Evolutionary conservation across 2,329 filamentous ascomycete species (phyloP).

Genomic region (Penicillium sp.): DNA sequence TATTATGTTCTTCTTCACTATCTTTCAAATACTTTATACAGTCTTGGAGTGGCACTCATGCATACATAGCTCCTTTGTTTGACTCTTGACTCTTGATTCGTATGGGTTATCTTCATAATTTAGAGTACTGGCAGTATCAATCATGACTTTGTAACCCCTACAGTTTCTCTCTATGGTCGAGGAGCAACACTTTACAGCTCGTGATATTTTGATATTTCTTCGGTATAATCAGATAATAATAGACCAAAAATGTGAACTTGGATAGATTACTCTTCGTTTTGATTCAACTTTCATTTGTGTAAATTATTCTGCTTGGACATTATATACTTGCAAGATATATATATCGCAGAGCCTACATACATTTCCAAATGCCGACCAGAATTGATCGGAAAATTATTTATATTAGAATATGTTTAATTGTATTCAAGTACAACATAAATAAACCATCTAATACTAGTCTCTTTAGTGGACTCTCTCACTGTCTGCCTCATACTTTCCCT

Average conservation of each 20-base stretch:
- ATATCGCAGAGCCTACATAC: background rate
- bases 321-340: background rate
- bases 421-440: background rate
- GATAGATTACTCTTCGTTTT: background rate
- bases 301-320: background rate
- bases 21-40: slow-evolving; percentile 3
- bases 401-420: background rate
- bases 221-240: background rate
- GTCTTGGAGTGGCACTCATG: background rate
- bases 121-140: background rate
- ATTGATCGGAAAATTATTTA: background rate
- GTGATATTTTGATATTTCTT: background rate
- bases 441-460: background rate
- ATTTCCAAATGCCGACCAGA: background rate
- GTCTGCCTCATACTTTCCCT: no score
- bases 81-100: background rate
- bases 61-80: background rate
- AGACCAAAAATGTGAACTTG: background rate
- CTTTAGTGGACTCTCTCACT: no score
- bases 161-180: background rate
- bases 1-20: slow-evolving; percentile 12
- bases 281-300: no score
- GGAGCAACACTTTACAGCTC: background rate
- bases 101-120: background rate
- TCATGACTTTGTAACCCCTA: background rate